These are phyloP conservation scores for Striga hermonthica DNA, from an alignment of 305 asterid genomes.

Conservation along the genomic window DNA sequence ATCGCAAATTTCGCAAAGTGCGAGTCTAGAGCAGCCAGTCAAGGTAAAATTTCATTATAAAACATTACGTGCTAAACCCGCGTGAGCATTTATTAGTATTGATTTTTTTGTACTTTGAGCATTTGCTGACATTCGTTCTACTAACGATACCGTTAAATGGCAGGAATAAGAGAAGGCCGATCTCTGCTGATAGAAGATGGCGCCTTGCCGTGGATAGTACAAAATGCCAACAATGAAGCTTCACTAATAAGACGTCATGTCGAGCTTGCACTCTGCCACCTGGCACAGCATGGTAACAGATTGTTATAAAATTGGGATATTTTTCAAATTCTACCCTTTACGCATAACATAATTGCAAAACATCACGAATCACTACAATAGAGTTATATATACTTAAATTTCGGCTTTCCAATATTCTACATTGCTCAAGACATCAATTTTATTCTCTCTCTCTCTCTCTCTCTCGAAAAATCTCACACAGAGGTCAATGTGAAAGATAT, in stretches of 20 bases:
- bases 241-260: conserved; percentile 87
- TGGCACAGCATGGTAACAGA: conserved; percentile 60
- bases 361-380: neutral
- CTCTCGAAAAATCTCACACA: conserved; percentile 28
- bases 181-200: conserved; percentile 90
- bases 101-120: neutral
- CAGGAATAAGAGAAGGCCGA: conserved; percentile 67
- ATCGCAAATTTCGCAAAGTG: conserved; percentile 97
- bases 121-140: conserved; percentile 6
- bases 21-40: conserved; percentile 82
- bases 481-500: conserved; percentile 80
- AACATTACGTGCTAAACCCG: neutral
- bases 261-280: conserved; percentile 97
- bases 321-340: conserved; percentile 2
- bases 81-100: conserved; percentile 10
- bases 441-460: conserved; percentile 11
- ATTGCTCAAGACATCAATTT: neutral
- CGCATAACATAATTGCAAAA: neutral
- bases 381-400: neutral
- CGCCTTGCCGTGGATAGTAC: conserved; percentile 91
- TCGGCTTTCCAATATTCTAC: conserved; percentile 8
- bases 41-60: conserved; percentile 41
- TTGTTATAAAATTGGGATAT: neutral
- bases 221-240: conserved; percentile 92
- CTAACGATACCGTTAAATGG: conserved; percentile 5